These are phyloP conservation scores for Erysimum cheiri DNA, from an alignment of 441 rosid genomes.

Conservation along the genomic window DNA sequence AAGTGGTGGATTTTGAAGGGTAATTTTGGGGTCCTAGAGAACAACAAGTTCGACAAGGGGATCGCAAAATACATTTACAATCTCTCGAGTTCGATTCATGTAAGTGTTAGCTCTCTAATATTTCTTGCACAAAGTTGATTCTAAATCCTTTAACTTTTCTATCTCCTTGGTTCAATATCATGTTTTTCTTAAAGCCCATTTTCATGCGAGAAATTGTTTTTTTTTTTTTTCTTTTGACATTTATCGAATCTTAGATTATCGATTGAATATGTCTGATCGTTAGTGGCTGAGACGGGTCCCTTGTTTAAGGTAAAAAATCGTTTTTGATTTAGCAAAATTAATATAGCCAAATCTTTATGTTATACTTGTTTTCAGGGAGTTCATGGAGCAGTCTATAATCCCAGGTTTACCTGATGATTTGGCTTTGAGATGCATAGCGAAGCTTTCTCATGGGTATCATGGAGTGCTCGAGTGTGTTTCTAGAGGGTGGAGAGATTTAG, in stretches of 20 bases:
- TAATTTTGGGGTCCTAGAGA: neutral
- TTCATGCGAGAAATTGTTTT: neutral
- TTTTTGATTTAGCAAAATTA: no score
- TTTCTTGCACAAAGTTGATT: neutral
- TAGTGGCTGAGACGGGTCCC: neutral
- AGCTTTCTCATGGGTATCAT: conserved; percentile 74
- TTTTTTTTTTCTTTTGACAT: neutral
- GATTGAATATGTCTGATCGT: conserved; percentile 1
- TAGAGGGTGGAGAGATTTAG: conserved; percentile 73
- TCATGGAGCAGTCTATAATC: conserved; percentile 54
- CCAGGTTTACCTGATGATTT: conserved; percentile 85
- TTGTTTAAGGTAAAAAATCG: no score
- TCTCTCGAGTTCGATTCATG: conserved; percentile 36
- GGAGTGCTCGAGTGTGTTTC: conserved; percentile 72
- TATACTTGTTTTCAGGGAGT: conserved; percentile 51
- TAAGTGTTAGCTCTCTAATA: conserved; percentile 9
- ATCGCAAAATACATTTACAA: conserved; percentile 22
- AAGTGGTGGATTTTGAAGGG: conserved; percentile 17
- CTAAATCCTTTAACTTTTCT: conserved; percentile 11
- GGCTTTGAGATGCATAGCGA: conserved; percentile 75
- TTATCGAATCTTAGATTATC: neutral
- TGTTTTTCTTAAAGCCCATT: neutral
- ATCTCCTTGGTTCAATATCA: neutral
- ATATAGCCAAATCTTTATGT: no score
- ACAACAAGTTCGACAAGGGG: conserved; percentile 37